These are phyloP conservation scores for Periconia sp. DNA, from an alignment of 2,329 filamentous ascomycete species.

Conservation along the genomic window DNA sequence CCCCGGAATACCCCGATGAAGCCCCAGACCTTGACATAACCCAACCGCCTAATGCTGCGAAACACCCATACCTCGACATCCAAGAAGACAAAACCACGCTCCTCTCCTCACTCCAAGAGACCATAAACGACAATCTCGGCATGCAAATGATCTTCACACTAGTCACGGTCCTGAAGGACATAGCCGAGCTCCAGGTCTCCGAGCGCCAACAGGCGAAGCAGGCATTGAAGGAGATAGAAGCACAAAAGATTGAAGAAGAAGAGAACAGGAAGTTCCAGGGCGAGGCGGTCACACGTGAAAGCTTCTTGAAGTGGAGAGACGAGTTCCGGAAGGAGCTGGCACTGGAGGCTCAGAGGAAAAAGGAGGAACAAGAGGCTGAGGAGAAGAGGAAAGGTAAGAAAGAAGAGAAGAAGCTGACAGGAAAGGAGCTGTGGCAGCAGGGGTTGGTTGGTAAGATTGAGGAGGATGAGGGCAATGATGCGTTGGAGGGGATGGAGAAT, in stretches of 20 bases:
- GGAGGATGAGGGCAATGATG: slow-evolving; percentile 66
- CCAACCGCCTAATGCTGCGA: slow-evolving; percentile 70
- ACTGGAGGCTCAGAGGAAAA: slow-evolving; percentile 65
- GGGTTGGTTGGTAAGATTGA: slow-evolving; percentile 63
- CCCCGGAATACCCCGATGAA: slow-evolving; percentile 88
- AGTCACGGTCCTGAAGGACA: slow-evolving; percentile 85
- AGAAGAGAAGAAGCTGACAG: slow-evolving; percentile 85
- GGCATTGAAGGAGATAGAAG: slow-evolving; percentile 58
- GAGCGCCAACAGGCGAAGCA: slow-evolving; percentile 72
- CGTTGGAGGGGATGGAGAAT: slow-evolving; percentile 51
- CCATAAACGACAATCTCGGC: slow-evolving; percentile 89
- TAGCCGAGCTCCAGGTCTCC: slow-evolving; percentile 82
- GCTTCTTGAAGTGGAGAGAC: slow-evolving; percentile 82
- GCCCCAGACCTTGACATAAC: slow-evolving; percentile 82
- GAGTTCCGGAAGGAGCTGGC: slow-evolving; percentile 81
- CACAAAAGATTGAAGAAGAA: slow-evolving; percentile 76
- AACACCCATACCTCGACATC: slow-evolving; percentile 78
- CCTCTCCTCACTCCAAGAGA: slow-evolving; percentile 72
- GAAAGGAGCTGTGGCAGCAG: slow-evolving; percentile 57
- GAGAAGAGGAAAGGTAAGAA: slow-evolving; percentile 53
- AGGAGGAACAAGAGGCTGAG: slow-evolving; percentile 75
- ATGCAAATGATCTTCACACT: slow-evolving; percentile 98
- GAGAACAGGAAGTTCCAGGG: slow-evolving; percentile 98
- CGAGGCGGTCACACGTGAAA: slow-evolving; percentile 83
- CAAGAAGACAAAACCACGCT: slow-evolving; percentile 78